These are phyloP conservation scores for Scheffersomyces stambukii DNA, from an alignment of 1,139 yeast genomes.

Conservation along the genomic window DNA sequence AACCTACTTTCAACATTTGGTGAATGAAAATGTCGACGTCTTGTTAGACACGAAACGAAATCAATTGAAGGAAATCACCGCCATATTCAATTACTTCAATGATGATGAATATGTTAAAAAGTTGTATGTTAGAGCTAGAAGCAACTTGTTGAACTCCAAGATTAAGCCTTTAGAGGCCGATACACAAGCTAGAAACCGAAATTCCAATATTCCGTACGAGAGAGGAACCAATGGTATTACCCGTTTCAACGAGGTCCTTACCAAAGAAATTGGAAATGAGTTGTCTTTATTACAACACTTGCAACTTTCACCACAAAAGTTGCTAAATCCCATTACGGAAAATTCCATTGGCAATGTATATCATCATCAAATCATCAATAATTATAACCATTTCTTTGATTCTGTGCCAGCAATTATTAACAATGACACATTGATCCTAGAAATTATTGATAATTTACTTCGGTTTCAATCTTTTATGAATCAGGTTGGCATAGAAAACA, in stretches of 20 bases:
- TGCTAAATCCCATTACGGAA: constrained; percentile 20
- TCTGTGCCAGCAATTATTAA: constrained; percentile 12
- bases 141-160: constrained; percentile 41
- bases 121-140: constrained; percentile 43
- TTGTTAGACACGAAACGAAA: constrained; percentile 7
- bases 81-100: constrained; percentile 45
- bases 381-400: constrained; percentile 3
- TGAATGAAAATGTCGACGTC: constrained; percentile 4
- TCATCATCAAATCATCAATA: constrained; percentile 8
- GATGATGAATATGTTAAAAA: constrained; percentile 24
- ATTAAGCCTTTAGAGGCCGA: constrained; percentile 26
- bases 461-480: constrained; percentile 17
- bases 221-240: constrained; percentile 60
- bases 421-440: constrained; percentile 39
- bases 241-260: constrained; percentile 50
- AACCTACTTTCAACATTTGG: constrained; percentile 24
- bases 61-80: constrained; percentile 10
- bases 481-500: constrained; percentile 11
- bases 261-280: constrained; percentile 48
- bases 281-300: constrained; percentile 31
- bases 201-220: constrained; percentile 47
- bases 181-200: constrained; percentile 37
- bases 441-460: constrained; percentile 35
- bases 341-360: constrained; percentile 20
- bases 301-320: constrained; percentile 12